A percentile compares a stretch with the other conserved stretches of the same genome.
These are phyloP conservation scores for Candida nanaspora DNA, from an alignment of 805 yeast species.

Conservation along the genomic window DNA sequence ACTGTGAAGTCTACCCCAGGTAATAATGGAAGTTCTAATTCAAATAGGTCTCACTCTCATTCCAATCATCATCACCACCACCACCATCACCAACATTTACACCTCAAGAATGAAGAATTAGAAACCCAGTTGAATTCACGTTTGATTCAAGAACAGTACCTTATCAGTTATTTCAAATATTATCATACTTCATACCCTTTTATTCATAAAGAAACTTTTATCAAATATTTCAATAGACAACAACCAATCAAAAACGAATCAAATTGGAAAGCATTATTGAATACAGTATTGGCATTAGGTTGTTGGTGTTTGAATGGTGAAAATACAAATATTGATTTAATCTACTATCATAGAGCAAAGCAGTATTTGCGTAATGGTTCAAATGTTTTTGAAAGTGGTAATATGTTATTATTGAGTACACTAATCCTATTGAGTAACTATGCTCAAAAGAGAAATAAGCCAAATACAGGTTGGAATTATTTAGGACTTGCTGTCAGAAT, in stretches of 20 bases:
- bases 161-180: slow-evolving; percentile 44
- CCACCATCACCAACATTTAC: slow-evolving; percentile 2
- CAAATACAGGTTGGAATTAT: slow-evolving; percentile 64
- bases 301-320: slow-evolving; percentile 61
- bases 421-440: slow-evolving; percentile 50
- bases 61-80: background rate
- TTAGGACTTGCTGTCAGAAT: slow-evolving; percentile 57
- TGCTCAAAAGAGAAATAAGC: slow-evolving; percentile 57
- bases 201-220: slow-evolving; percentile 45
- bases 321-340: slow-evolving; percentile 40
- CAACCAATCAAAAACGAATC: slow-evolving; percentile 34
- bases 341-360: slow-evolving; percentile 50
- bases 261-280: slow-evolving; percentile 47
- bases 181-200: slow-evolving; percentile 61
- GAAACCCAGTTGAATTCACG: slow-evolving; percentile 11
- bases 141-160: slow-evolving; percentile 17
- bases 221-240: slow-evolving; percentile 37
- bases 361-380: slow-evolving; percentile 28
- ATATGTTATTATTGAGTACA: slow-evolving; percentile 45
- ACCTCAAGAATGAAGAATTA: slow-evolving; percentile 1
- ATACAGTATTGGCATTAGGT: slow-evolving; percentile 59
- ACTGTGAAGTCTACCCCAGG: too few relatives aligned
- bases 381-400: slow-evolving; percentile 53
- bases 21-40: background rate
- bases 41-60: too few relatives aligned